Base-by-base conservation (phyloP, 129 eudicot species). In the Centella asiatica region DNA sequence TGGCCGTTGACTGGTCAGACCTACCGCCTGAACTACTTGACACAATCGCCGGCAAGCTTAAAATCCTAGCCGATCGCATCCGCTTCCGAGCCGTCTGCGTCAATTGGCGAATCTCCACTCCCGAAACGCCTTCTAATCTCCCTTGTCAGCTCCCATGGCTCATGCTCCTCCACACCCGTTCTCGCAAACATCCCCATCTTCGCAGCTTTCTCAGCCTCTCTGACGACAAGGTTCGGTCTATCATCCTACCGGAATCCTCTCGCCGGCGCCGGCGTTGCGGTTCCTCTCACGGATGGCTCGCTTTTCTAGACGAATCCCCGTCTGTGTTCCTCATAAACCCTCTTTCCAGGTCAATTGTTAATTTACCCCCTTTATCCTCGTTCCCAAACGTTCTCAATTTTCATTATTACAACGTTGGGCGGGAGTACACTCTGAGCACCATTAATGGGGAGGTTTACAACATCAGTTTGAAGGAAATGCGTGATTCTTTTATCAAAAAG, bases 251-350 rank as follows among this genome's bases (percentile, higher is more conserved):
- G 0, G 86, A 81, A 71, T 78, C 82, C 54, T 71, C 89, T 40
- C 53, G 6, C 31, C 33, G 75, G 29, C 89, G 87, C 47, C 89
- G 94, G 15, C 66, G 85, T 27, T 76, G 86, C 29, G 96, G 96
- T 25, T 88, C 96, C 12, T 88, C 96, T 17, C 81, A 76, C 46
- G 94, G 96, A 5, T 84, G 82, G 82, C 81, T 88, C 6, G 75
- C 80, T 0, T 32, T 84, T 57, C 66, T 81, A 40, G 89, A 77
- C 32, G 94, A 85, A 44, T 32, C 94, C 2, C 90, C 94, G 1
- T 51, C 55, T 5, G 56, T 88, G 20, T 77, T 88, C 58, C 46
- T 82, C 23, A 44, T 78, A 5, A 88, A 88, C 53, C 94, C 94
- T 2, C 68, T 88, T 17, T 81, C 89, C 15, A 57, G 57, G 29